Evolutionary conservation across 805 yeast genomes (phyloP), one percentile per base, ranked within the genome.

Genomic region (Debaryomyces hansenii): DNA sequence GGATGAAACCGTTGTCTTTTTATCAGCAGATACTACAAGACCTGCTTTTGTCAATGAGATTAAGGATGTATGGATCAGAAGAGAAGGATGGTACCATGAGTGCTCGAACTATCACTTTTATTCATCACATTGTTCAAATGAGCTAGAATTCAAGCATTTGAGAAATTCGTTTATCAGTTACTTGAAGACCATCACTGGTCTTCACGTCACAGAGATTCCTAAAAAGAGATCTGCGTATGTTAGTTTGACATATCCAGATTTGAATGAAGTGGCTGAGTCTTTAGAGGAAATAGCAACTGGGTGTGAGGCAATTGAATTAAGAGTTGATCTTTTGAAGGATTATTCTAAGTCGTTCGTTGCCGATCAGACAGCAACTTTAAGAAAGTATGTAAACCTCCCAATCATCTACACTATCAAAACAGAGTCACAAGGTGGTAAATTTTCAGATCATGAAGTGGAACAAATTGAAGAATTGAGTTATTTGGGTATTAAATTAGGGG

Each of bases 1-100:
- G 50, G 84, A 82, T 47, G 86, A 88, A 54, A 89, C 96, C 27
- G 82, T 90, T 34, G 72, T 75, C 8, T 90, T 88, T 64, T 77
- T 94, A 53, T 77, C 78, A 12, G 66, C 83, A 44, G 99, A 94
- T 66, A 82, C 87, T 40, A 75, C 90, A 0, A 79, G 99, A 62
- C 99, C 99, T 12, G 87, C 96, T 1, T 91, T 84, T 57, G 76
- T 77, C 10, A 88, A 83, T 55, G 97, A 90, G 58, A 84, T 90
- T 56, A 75, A 76, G 53, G 82, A 79, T 24, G 97, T 94, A 27
- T 94, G 97, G 96, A 59, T 70, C 32, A 82, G 90, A 62, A 82
- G 99, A 66, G 85, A 87, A 64, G 59, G 67, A 6, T 85, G 87
- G 84, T 94, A 90, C 69, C 74, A 77, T 29, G 88, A 85, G 45